phyloP scores from a whole-genome alignment of 75 land plant species.

The Larix kaempferi region DNA sequence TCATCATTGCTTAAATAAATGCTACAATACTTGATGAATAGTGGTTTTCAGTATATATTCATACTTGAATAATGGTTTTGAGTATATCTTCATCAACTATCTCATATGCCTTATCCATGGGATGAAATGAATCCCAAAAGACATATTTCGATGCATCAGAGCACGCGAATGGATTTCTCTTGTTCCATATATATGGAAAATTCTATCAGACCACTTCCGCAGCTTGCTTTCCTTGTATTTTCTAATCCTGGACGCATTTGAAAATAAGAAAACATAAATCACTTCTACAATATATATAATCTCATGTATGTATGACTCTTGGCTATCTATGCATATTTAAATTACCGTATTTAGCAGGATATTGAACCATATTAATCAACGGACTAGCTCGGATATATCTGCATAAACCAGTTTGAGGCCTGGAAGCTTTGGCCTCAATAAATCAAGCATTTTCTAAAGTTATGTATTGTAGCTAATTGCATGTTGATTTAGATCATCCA shows the following conservation, averaged over 20 bases:
- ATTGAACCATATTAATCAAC: neutral
- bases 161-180: slow-evolving; percentile 26
- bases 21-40: too few relatives aligned
- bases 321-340: neutral
- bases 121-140: slow-evolving; percentile 82
- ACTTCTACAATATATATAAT: neutral
- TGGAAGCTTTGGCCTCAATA: slow-evolving; percentile 13
- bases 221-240: slow-evolving; percentile 47
- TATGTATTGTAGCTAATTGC: slow-evolving; percentile 41
- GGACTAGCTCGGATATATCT: too few relatives aligned
- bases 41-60: too few relatives aligned
- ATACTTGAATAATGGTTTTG: too few relatives aligned
- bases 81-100: neutral
- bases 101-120: slow-evolving; percentile 23
- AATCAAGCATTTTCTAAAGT: slow-evolving; percentile 19
- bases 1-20: too few relatives aligned
- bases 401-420: slow-evolving; percentile 12
- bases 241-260: slow-evolving; percentile 42
- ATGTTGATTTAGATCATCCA: slow-evolving; percentile 40
- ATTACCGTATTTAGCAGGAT: slow-evolving; percentile 1
- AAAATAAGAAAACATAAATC: neutral
- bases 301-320: neutral
- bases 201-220: slow-evolving; percentile 65
- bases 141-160: slow-evolving; percentile 39
- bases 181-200: slow-evolving; percentile 45